A percentile compares a stretch with the other conserved stretches of the same genome.
phyloP scores from a whole-genome alignment of 2,329 filamentous ascomycete species.

The Ascochyta viciae-villosae region DNA sequence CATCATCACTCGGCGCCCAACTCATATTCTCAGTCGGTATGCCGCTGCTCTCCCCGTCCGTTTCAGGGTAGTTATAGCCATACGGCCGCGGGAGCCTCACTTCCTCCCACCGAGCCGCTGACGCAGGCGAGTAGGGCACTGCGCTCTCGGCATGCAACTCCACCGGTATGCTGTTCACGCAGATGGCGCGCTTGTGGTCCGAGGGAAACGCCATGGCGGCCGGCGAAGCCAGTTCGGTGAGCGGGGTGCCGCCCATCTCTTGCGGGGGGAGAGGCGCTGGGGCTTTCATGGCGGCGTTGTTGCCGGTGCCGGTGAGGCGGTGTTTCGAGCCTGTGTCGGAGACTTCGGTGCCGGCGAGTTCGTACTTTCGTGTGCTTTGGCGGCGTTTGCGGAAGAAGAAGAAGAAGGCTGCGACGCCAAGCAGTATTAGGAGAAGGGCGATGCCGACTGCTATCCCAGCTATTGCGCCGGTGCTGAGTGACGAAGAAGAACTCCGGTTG shows the following conservation, averaged over 20 bases:
- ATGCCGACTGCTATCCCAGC: constrained; percentile 42
- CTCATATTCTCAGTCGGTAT: constrained; percentile 28
- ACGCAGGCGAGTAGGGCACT: constrained; percentile 7
- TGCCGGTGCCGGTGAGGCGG: constrained; percentile 1
- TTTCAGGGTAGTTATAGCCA: constrained; percentile 14
- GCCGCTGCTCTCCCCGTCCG: constrained; percentile 26
- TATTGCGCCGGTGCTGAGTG: constrained; percentile 39
- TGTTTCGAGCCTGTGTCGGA: constrained; percentile 25
- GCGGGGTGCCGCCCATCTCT: constrained; percentile 35
- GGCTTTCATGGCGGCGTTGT: constrained; percentile 23
- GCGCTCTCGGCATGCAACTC: constrained; percentile 32
- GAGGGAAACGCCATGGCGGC: constrained; percentile 17
- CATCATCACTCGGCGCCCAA: constrained; percentile 34
- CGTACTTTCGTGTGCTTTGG: constrained; percentile 21
- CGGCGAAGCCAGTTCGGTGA: constrained; percentile 33
- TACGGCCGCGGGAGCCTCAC: constrained; percentile 24
- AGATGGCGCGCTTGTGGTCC: constrained; percentile 30
- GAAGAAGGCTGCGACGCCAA: constrained; percentile 29
- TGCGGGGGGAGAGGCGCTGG: constrained; percentile 17
- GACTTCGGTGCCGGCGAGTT: constrained; percentile 30
- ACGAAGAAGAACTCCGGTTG: constrained; percentile 4
- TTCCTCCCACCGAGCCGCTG: constrained; percentile 34
- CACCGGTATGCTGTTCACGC: constrained; percentile 30
- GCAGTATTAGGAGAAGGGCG: constrained; percentile 24
- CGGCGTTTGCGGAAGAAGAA: constrained; percentile 33